These are phyloP conservation scores for Pezicula rhizophila DNA, from an alignment of 2,329 filamentous ascomycete genomes.

Conservation along the genomic window DNA sequence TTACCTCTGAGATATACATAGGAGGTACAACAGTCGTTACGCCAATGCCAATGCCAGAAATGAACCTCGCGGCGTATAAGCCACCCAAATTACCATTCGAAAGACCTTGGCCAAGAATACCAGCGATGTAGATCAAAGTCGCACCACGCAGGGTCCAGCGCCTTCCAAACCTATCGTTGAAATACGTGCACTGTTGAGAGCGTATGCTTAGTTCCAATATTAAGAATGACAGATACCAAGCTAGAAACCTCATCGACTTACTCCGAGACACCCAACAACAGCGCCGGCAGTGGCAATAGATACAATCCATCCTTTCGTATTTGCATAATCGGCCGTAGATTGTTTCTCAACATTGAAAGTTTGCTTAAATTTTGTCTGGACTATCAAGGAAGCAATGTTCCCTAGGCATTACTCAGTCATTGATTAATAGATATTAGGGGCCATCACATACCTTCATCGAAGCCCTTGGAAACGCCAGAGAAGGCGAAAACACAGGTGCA, in stretches of 20 bases:
- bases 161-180: not conserved
- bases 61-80: slow-evolving; percentile 58
- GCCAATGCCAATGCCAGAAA: slow-evolving; percentile 55
- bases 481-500: not conserved
- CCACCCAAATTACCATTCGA: slow-evolving; percentile 42
- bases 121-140: slow-evolving; percentile 32
- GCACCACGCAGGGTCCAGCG: not conserved
- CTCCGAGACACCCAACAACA: not conserved
- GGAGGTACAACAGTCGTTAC: slow-evolving; percentile 61
- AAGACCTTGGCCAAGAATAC: slow-evolving; percentile 28
- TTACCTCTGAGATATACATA: slow-evolving; percentile 56
- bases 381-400: not conserved
- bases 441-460: not conserved
- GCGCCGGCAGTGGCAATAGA: not conserved
- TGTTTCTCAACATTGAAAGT: not conserved
- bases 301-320: not conserved
- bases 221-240: too few species aligned
- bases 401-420: not conserved
- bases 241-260: not conserved
- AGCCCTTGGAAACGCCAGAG: not conserved
- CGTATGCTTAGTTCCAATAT: not conserved
- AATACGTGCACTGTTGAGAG: not conserved
- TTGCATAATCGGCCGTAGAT: not conserved
- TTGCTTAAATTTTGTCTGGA: not conserved
- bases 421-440: not conserved